Evolutionary conservation across 306 rosid genomes (phyloP).

Genomic region (Glycyrrhiza uralensis): DNA sequence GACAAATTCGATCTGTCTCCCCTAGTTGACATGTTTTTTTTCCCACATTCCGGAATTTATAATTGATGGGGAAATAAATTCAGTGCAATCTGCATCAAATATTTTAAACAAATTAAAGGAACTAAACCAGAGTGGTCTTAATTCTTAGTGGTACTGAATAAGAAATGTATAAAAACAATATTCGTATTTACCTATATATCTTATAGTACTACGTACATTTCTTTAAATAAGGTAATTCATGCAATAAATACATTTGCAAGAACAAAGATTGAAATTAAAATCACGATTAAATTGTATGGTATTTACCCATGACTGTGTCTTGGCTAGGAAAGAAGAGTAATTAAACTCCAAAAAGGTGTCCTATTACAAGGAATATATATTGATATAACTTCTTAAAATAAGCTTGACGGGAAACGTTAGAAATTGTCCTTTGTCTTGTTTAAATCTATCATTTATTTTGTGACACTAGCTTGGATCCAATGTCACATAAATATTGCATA

Average conservation of each 20-base stretch:
- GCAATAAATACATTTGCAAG: background rate
- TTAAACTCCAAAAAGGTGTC: background rate
- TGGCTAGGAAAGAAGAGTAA: background rate
- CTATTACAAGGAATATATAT: background rate
- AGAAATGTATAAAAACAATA: background rate
- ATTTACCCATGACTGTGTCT: background rate
- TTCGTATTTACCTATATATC: background rate
- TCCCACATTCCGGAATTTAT: constrained; percentile 10
- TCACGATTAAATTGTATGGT: background rate
- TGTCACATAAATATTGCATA: constrained; percentile 11
- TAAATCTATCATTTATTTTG: background rate
- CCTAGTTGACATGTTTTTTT: constrained; percentile 12
- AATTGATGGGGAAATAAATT: constrained; percentile 8
- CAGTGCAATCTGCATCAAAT: background rate
- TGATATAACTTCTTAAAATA: background rate
- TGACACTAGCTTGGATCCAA: constrained; percentile 34
- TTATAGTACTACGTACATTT: background rate
- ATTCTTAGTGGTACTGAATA: background rate
- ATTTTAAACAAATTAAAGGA: background rate
- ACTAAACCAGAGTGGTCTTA: background rate
- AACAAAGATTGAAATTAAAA: background rate
- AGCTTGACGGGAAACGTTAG: constrained; percentile 7
- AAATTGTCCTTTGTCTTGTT: constrained; percentile 8
- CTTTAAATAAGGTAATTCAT: background rate
- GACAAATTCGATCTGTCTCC: background rate